These are phyloP conservation scores for Neurospora discreta DNA, from an alignment of 495 filamentous ascomycete genomes.

Conservation along the genomic window DNA sequence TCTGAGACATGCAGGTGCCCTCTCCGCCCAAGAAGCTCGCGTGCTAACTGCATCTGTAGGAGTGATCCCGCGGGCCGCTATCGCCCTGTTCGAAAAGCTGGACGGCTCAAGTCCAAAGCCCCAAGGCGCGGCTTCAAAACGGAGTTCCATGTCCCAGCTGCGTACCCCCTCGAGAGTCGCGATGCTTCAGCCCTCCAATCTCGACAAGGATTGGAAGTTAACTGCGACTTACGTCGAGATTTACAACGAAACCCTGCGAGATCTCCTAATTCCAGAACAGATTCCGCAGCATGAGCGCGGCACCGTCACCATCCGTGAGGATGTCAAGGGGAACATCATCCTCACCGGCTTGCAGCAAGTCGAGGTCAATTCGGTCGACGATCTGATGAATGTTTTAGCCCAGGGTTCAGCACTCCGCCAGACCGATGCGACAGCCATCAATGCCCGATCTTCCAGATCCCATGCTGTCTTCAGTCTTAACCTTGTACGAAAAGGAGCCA, in stretches of 20 bases:
- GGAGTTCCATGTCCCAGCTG: conserved; percentile 63
- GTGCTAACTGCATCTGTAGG: conserved; percentile 39
- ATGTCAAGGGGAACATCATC: conserved; percentile 89
- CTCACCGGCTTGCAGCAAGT: conserved; percentile 83
- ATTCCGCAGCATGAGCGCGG: conserved; percentile 56
- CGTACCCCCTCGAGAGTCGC: conserved; percentile 78
- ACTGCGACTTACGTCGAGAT: conserved; percentile 98
- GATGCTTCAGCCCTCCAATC: conserved; percentile 28
- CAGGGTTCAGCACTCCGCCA: conserved; percentile 92
- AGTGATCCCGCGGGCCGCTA: conserved; percentile 85
- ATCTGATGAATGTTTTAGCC: conserved; percentile 77
- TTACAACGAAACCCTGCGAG: conserved; percentile 91
- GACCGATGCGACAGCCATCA: conserved; percentile 97
- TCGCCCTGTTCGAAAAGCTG: conserved; percentile 78
- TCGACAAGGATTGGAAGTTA: conserved; percentile 82
- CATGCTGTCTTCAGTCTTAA: conserved; percentile 97
- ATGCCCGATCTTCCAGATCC: conserved; percentile 96
- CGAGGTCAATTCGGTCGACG: conserved; percentile 82
- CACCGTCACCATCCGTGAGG: conserved; percentile 78
- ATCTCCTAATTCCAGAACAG: conserved; percentile 75
- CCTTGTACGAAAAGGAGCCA: conserved; percentile 72
- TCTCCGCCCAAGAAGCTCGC: not conserved
- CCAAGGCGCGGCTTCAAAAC: conserved; percentile 17
- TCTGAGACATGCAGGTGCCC: not conserved
- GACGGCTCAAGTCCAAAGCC: conserved; percentile 31